Base-by-base conservation (phyloP, 768 basidiomycete species). In the Auriscalpium microsporum region DNA sequence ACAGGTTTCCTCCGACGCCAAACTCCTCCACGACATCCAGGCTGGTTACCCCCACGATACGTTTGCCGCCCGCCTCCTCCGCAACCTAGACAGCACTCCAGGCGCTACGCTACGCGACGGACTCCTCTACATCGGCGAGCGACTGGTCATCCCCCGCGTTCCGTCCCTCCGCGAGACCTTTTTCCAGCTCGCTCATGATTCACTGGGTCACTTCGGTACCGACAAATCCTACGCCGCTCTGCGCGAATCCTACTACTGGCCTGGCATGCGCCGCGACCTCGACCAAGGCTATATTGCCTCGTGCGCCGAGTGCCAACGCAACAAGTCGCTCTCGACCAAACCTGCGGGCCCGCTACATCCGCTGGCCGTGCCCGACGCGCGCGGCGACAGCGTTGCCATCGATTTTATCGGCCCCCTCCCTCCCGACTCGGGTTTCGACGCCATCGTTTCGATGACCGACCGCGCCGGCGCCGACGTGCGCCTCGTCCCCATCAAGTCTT, bases 221-320 rank as follows among this genome's bases (percentile, higher is more conserved):
- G 47, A 35, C 40, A 63, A 63, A 49, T 52, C 58, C 16, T 40
- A 54, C 14, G 38, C 21, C 13, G 23, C 56, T 2, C 37, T 58
- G 0, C 34, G 54, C 17, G 7, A 35, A 45, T 8, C 28, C 3
- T 65, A 46, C 40, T 44, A 54, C 62, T 19, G 52, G 62, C 53
- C 45, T 62, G 62, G 67, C 17, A 71, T 72, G 71, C 62, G 10
- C 53, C 56, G 21, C 1, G 38, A 67, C 46, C 55, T 72, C 0
- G 68, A 66, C 45, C 9, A 45, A 0, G 45, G 57, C 19, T 70
- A 72, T 8, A 68, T 72, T 0, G 55, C 65, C 61, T 68, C 53
- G 5, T 68, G 66, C 50, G 62, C 17, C 35, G 64, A 14, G 10
- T 74, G 51, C 21, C 21, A 21, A 3, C 21, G 21, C 3, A 21